Evolutionary conservation across 75 land plant genomes (phyloP), one percentile per base, ranked within the genome.

Genomic region (Selaginella moellendorffii): DNA sequence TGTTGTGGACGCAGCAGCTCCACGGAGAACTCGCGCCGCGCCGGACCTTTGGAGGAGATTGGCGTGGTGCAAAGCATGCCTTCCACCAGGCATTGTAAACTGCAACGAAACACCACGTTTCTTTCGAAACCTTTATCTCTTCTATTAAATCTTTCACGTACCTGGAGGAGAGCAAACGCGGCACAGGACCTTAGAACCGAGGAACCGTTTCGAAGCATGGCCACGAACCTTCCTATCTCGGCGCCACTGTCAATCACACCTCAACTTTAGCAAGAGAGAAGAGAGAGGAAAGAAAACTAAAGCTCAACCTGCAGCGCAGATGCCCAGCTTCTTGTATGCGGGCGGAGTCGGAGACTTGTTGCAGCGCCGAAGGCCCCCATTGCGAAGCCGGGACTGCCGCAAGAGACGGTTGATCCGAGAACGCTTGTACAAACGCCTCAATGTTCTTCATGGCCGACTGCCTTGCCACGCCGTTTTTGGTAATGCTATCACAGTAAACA

Each of bases 291-390:
- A n/a, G n/a, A n/a, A n/a, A n/a, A n/a, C n/a, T n/a, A n/a, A n/a
- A n/a, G n/a, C n/a, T n/a, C n/a, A n/a, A n/a, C 97, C 98, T 93
- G 90, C 98, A 93, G 71, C 98, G 79, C 31, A 93, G 72, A 77
- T 93, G 95, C n/a, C 97, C 97, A 63, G 97, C 97, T 79, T 92
- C 97, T 62, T 83, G 86, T 27, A 92, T 92, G 20, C 87, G 75
- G 63, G 83, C 95, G 27, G 80, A 62, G 61, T 92, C 97, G 29
- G 85, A 85, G 17, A 88, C 90, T 56, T 79, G 82, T 27, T 66
- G 58, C 71, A 92, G 69, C 23, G 86, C 76, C 53, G 95, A 77
- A 52, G 95, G 81, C 23, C 84, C 79, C 66, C 75, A 81, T 36
- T 36, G 46, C 10, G 97, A 85, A n/a, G n/a, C 76, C 64, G 86